A percentile compares a stretch with the other conserved stretches of the same genome.
These are phyloP conservation scores for Nitzschia inconspicua DNA, from an alignment of 108 stramenopile species.

Conservation along the genomic window DNA sequence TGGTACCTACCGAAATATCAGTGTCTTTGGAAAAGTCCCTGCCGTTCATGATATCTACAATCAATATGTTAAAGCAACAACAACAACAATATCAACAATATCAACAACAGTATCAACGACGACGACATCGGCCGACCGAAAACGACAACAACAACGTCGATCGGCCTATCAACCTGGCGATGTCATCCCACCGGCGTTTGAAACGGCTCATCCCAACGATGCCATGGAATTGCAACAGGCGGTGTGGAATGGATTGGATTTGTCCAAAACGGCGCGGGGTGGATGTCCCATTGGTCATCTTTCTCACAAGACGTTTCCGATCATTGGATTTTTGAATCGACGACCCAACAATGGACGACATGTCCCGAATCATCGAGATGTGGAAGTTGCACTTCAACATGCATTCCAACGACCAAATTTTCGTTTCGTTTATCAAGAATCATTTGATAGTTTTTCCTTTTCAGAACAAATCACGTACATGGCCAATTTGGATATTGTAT, in stretches of 20 bases:
- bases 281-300: not conserved
- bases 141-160: too few species aligned
- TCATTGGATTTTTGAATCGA: not conserved
- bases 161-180: too few species aligned
- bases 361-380: not conserved
- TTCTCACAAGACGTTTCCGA: not conserved
- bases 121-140: too few species aligned
- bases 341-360: not conserved
- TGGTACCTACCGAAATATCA: too few species aligned
- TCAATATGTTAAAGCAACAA: too few species aligned
- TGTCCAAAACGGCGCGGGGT: not conserved
- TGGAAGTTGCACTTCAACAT: not conserved
- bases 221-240: too few species aligned
- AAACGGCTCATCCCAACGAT: too few species aligned
- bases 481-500: conserved; percentile 21
- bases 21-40: too few species aligned
- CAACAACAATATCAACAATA: too few species aligned
- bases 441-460: conserved; percentile 11
- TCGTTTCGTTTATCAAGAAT: not conserved
- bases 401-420: not conserved
- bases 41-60: too few species aligned
- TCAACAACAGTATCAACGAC: too few species aligned
- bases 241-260: not conserved
- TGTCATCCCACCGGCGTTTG: too few species aligned
- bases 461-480: conserved; percentile 4